Evolutionary conservation across 148 eudicot species (phyloP), one percentile per base, ranked within the genome.

Genomic region (Heliosperma pusillum): DNA sequence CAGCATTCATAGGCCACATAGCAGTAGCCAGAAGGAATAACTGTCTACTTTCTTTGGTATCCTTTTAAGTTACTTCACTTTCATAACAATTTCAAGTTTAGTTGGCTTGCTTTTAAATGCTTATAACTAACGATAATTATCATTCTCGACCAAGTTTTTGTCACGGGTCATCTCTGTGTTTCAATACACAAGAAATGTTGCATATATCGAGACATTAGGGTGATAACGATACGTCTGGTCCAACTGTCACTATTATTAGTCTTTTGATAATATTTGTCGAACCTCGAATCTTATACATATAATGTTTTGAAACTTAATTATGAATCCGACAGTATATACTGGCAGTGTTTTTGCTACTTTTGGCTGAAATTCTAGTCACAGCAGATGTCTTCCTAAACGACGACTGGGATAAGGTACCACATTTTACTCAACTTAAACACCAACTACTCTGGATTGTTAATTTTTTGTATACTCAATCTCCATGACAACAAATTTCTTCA

Each of bases 331-430:
- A 89, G 93, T 88, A 89, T 50, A 78, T 86, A 64, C 53, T 74
- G 40, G 22, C 70, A n/a, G 58, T 83, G 68, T 72, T 80, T 63
- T 10, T 87, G 79, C 77, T 87, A 73, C 79, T 87, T 60, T 33
- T 85, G 66, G 56, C 76, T 19, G 93, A 89, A 74, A 80, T 71
- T 71, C 74, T 80, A 19, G 55, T 86, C 57, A 59, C 72, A 29
- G 85, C 80, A 56, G 84, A 89, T 62, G 58, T 86, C 3, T 66
- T 63, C 69, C 70, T 86, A 2, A 85, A 86, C 30, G 72, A 81
- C n/a, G 36, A 81, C 6, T 87, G 91, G 93, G 65, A 76, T 53
- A 85, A 86, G 89, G 93, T 89, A 85, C 42, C 10, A 36, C 42
- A 36, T 36, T 36, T 36, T 36, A 7, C 42, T 33, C 40, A 33